These are phyloP conservation scores for Erodium chrysanthum DNA, from an alignment of 441 rosid genomes.

Conservation along the genomic window DNA sequence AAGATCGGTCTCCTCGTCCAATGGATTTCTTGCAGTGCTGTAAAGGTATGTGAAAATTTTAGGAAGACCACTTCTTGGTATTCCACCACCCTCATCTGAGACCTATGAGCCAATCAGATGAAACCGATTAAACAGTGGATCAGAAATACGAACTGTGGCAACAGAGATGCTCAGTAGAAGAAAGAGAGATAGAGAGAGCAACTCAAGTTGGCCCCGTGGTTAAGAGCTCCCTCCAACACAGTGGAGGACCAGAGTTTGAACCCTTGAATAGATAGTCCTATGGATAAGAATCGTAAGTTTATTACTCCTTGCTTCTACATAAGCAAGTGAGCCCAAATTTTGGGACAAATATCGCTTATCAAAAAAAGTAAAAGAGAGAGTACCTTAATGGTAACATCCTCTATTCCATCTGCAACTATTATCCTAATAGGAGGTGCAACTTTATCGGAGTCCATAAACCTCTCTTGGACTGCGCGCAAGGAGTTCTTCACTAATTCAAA, in stretches of 20 bases:
- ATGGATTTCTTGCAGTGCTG: conserved; percentile 80
- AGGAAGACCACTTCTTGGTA: conserved; percentile 88
- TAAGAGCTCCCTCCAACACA: too few species aligned
- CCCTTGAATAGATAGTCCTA: too few species aligned
- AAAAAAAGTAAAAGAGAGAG: background rate
- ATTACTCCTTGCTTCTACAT: too few species aligned
- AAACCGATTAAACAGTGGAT: conserved; percentile 9
- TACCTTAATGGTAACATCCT: conserved; percentile 94
- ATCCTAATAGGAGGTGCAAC: conserved; percentile 70
- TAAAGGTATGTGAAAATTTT: conserved; percentile 88
- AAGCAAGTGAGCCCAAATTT: too few species aligned
- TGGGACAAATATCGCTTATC: too few species aligned
- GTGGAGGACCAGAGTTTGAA: too few species aligned
- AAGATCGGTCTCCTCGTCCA: conserved; percentile 51
- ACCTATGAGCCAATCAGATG: conserved; percentile 38
- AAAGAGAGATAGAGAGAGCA: too few species aligned
- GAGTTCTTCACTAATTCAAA: conserved; percentile 96
- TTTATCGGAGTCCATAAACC: conserved; percentile 60
- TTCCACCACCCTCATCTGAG: conserved; percentile 95
- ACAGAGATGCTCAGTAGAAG: background rate
- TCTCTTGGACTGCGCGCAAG: conserved; percentile 87
- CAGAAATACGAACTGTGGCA: background rate
- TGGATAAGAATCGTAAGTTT: too few species aligned
- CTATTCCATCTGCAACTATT: conserved; percentile 83
- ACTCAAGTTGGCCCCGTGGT: too few species aligned